These are phyloP conservation scores for Apiotrichum gracile DNA, from an alignment of 1,284 basidiomycete genomes.

Conservation along the genomic window DNA sequence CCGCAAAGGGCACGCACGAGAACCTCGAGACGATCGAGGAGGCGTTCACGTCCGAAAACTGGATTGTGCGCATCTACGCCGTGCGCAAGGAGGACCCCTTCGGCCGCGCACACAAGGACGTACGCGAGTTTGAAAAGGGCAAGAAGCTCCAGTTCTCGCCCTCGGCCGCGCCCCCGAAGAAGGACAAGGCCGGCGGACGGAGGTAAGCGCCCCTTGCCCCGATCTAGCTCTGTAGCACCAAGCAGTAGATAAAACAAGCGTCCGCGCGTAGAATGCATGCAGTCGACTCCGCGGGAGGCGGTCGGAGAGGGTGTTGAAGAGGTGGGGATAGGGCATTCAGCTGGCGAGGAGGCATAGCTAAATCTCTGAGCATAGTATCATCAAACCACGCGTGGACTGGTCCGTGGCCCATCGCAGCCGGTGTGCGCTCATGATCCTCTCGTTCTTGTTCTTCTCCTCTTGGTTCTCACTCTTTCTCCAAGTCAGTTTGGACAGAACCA, in stretches of 20 bases:
- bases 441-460: too few relatives aligned
- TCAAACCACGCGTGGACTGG: too few relatives aligned
- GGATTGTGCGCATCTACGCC: conserved; percentile 95
- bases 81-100: conserved; percentile 92
- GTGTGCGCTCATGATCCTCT: too few relatives aligned
- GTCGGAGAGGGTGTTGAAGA: too few relatives aligned
- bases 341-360: too few relatives aligned
- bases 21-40: conserved; percentile 82
- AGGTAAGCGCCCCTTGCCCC: too few relatives aligned
- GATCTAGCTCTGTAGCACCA: not conserved
- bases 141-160: not conserved
- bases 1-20: conserved; percentile 58
- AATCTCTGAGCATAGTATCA: too few relatives aligned
- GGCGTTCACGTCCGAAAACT: conserved; percentile 95
- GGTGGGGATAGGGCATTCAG: too few relatives aligned
- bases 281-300: not conserved
- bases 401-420: too few relatives aligned
- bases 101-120: conserved; percentile 78
- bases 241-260: not conserved
- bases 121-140: conserved; percentile 75
- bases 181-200: not conserved
- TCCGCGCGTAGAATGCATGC: not conserved
- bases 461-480: too few relatives aligned
- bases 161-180: not conserved
- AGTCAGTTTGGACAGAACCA: too few relatives aligned